Evolutionary conservation across 1,139 yeast species (phyloP), one percentile per base, ranked within the genome.

Genomic region (Waltiozyma solani): DNA sequence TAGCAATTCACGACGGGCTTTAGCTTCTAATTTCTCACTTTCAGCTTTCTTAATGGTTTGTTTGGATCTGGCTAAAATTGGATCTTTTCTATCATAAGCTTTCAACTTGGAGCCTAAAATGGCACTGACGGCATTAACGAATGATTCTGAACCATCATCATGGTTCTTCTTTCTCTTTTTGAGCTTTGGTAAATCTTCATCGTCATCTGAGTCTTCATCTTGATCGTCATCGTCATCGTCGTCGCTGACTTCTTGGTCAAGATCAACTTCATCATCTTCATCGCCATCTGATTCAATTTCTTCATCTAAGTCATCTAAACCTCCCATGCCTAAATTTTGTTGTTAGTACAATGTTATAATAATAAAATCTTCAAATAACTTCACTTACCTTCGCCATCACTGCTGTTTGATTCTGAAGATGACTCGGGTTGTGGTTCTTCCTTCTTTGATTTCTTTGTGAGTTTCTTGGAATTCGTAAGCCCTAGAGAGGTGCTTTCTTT

Each of bases 41-140:
- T 87, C 96, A 38, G 83, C 69, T 47, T 84, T 79, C 60, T 80
- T 80, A 39, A 84, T 60, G 0, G 77, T 66, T 42, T 68, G 71
- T 42, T 72, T 71, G 52, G 87, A 82, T 63, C 93, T 76, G 14
- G 89, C 89, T 60, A 91, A 69, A 42, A 91, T 86, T 3, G 98
- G 98, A 54, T 87, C 95, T 35, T 73, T 72, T 56, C 96, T 71
- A 54, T 83, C 86, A 52, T 87, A 82, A 0, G 95, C 93, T 57
- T 91, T 91, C 50, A 91, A 68, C 54, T 78, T 81, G 2, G 97
- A 85, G 9, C 83, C 83, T 38, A 91, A 64, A 53, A 91, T 84
- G 21, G 95, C 94, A 46, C 68, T 75, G 56, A 91, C 76, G 1
- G 98, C 97, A 42, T 62, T 70, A 11, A 95, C 84, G 55, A 91